Evolutionary conservation across 31 red algal genomes (phyloP), one percentile per base, ranked within the genome.

Genomic region (Endocladia muricata): DNA sequence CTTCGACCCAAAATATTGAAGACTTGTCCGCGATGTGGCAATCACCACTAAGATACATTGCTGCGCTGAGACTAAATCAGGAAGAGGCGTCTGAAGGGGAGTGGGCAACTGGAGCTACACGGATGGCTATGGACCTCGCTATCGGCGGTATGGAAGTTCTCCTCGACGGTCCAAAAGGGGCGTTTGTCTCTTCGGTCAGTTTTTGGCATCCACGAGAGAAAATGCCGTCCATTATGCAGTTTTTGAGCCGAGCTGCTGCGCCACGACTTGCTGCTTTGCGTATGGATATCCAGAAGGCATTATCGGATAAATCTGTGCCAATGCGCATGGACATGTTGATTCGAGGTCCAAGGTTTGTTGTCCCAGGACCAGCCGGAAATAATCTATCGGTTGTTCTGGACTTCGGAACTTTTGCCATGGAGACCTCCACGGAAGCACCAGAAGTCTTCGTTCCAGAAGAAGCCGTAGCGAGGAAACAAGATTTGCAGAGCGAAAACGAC

Each of bases 181-280:
- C 93, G n/a, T 89, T 95, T 35, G 49, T 95, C 2, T 89, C 92
- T 31, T 76, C 92, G 32, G 67, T 80, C 0, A 73, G 62, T 23
- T 94, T 94, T 76, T 94, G 82, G 77, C 85, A 94, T 58, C 90
- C 90, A 28, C 48, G 90, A 77, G 90, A 93, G 62, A 86, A 86
- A 67, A 82, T 93, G 90, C 90, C 88, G 51, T 83, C 77, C 3
- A 91, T 91, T 41, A 91, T 93, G 82, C 77, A 87, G 44, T 87
- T 94, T 57, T 41, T 94, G 17, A 76, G 44, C 9, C 65, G 74
- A 31, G 84, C 84, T 33, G 91, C 91, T 1, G 91, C 83, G 26
- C 84, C 91, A 26, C 84, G 84, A 37, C 80, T 95, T 51, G 92
- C 84, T 35, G 73, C 85, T 7, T 78, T 95, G 32, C 80, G 92